Evolutionary conservation across 73 alveolate species (phyloP).

Genomic region (Uronychia binucleata): DNA sequence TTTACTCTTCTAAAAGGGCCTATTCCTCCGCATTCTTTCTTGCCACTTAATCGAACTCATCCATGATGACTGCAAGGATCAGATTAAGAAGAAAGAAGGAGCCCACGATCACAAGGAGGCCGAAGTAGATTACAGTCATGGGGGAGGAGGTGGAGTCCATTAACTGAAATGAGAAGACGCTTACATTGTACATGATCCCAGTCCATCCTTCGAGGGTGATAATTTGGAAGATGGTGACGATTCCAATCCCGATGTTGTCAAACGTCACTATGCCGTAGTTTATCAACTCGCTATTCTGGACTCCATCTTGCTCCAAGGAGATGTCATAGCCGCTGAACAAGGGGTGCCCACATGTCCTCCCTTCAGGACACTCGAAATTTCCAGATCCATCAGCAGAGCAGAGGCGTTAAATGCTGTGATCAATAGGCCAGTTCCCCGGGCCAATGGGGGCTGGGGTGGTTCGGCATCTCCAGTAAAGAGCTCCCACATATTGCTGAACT

Average conservation of each 20-base stretch:
- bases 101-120: constrained; percentile 17
- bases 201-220: constrained; percentile 58
- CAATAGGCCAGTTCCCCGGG: constrained; percentile 31
- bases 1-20: too few species aligned
- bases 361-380: constrained; percentile 16
- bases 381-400: constrained; percentile 14
- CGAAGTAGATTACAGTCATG: constrained; percentile 21
- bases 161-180: constrained; percentile 4
- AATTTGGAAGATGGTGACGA: constrained; percentile 38
- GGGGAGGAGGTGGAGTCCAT: constrained; percentile 13
- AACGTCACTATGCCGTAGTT: constrained; percentile 47
- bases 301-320: constrained; percentile 22
- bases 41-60: too few species aligned
- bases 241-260: constrained; percentile 48
- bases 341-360: constrained; percentile 18
- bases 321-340: constrained; percentile 20
- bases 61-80: constrained; percentile 41
- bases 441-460: constrained; percentile 16
- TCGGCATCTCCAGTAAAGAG: constrained; percentile 33
- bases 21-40: too few species aligned
- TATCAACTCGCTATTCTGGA: constrained; percentile 4
- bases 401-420: constrained; percentile 3
- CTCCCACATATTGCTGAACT: constrained; percentile 38
- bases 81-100: constrained; percentile 23
- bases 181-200: constrained; percentile 49